These are phyloP conservation scores for Globomyces pollinis-pini DNA, from an alignment of 192 early-diverging fungal species.

Conservation along the genomic window DNA sequence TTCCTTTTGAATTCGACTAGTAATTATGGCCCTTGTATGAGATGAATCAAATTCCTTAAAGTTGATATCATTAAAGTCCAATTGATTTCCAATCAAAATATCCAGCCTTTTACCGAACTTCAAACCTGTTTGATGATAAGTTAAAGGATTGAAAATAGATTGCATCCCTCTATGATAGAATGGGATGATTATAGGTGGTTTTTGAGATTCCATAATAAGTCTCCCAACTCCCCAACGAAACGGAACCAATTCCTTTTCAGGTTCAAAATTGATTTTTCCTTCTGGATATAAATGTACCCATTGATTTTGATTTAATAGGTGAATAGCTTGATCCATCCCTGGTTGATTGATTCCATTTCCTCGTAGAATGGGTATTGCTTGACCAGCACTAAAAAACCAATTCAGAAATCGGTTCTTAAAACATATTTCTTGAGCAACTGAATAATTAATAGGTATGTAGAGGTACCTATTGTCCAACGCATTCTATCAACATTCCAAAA, in stretches of 20 bases:
- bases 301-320: slow-evolving; percentile 51
- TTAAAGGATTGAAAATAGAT: slow-evolving; percentile 14
- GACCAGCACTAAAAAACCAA: slow-evolving; percentile 61
- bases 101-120: slow-evolving; percentile 45
- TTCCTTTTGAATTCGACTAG: no score
- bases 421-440: slow-evolving; percentile 80
- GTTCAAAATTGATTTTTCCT: slow-evolving; percentile 59
- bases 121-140: neutral
- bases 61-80: slow-evolving; percentile 59
- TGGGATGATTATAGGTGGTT: slow-evolving; percentile 62
- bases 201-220: slow-evolving; percentile 71
- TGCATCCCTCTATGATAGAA: slow-evolving; percentile 52
- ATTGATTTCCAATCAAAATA: slow-evolving; percentile 63
- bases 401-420: slow-evolving; percentile 49
- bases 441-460: no score
- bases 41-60: no score
- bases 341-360: slow-evolving; percentile 72
- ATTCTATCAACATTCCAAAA: slow-evolving; percentile 29
- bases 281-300: slow-evolving; percentile 95
- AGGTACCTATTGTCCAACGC: slow-evolving; percentile 83
- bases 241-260: slow-evolving; percentile 34
- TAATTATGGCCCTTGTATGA: no score
- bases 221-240: slow-evolving; percentile 87
- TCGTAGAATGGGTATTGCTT: slow-evolving; percentile 74
- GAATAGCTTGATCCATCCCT: slow-evolving; percentile 68